Base-by-base conservation (phyloP, 352 stramenopile genomes). In the Globisporangium irregulare region DNA sequence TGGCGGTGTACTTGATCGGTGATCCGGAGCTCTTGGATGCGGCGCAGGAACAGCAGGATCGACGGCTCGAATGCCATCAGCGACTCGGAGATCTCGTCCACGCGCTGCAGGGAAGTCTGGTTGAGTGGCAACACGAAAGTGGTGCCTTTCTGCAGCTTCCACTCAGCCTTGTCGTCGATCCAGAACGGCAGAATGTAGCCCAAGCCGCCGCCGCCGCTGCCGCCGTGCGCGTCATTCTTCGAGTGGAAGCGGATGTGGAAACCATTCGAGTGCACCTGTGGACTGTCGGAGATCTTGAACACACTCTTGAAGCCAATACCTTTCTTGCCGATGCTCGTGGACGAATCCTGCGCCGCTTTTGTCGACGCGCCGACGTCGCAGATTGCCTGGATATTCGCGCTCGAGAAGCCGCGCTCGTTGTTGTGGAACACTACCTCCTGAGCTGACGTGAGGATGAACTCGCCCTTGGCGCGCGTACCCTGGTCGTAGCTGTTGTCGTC, bases 301-400 rank as follows among this genome's bases (percentile, higher is more conserved):
- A 97, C 90, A n/a, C 87, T 95, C 73, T 97, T 97, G 65, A 97
- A 97, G 25, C 88, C 90, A 56, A 97, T 97, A 3, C 90, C 90
- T 64, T 97, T 97, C 66, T 94, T 93, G 34, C 90, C 88, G n/a
- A 97, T 97, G 68, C 87, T 94, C 8, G 63, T 74, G 18, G 70
- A 70, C 20, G 70, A 74, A 59, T 69, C 63, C 41, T 68, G 46
- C 1, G 63, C 25, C 27, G 77, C 72, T 60, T 96, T 96, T 0
- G 90, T 96, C 27, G 90, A 96, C 9, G 87, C 88, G 15, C 90
- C 90, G 18, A 97, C 88, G 51, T 95, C 86, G 62, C 90, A 97
- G 54, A 97, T 92, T 14, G 88, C 88, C 51, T 83, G 82, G 57
- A 97, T 82, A 69, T 97, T 94, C 1, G 69, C 69, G 2, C 67